phyloP scores from a whole-genome alignment of 441 rosid species.

The Jatropha podagrica region DNA sequence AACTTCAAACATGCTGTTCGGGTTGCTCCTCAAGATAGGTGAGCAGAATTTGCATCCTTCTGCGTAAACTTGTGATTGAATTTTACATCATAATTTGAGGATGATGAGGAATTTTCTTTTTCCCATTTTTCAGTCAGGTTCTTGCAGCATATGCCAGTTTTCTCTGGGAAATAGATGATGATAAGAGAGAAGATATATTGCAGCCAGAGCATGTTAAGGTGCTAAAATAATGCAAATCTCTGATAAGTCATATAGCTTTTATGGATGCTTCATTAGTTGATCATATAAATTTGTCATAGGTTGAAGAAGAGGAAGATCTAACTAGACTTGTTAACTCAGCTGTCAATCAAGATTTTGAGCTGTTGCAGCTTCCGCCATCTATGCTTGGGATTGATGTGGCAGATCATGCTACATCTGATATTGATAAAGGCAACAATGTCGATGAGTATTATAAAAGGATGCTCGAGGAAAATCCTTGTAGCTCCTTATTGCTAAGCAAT shows the following conservation, averaged over 20 bases:
- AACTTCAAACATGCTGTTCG: slow-evolving; percentile 65
- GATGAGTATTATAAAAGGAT: slow-evolving; percentile 41
- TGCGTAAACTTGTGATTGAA: background rate
- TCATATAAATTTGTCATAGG: slow-evolving; percentile 11
- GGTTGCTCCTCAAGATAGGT: slow-evolving; percentile 75
- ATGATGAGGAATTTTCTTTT: background rate
- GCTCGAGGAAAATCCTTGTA: slow-evolving; percentile 45
- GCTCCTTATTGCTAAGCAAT: slow-evolving; percentile 42
- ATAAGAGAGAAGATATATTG: slow-evolving; percentile 30
- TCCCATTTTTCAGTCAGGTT: slow-evolving; percentile 51
- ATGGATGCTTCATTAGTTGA: background rate
- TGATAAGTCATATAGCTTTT: slow-evolving; percentile 2
- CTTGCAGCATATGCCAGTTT: slow-evolving; percentile 84
- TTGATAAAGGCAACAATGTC: slow-evolving; percentile 13
- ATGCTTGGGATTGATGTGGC: slow-evolving; percentile 13
- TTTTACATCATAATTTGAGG: background rate
- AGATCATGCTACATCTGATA: slow-evolving; percentile 4
- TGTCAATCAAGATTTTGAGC: slow-evolving; percentile 19
- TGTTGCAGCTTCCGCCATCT: slow-evolving; percentile 18
- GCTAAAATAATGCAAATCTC: slow-evolving; percentile 11
- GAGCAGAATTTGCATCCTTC: slow-evolving; percentile 5
- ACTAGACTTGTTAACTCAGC: slow-evolving; percentile 11
- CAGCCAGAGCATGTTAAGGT: slow-evolving; percentile 38
- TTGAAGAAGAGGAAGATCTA: slow-evolving; percentile 17
- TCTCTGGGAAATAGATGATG: slow-evolving; percentile 73